Evolutionary conservation across 768 basidiomycete genomes (phyloP).

Genomic region (Agaricus subrufescens): DNA sequence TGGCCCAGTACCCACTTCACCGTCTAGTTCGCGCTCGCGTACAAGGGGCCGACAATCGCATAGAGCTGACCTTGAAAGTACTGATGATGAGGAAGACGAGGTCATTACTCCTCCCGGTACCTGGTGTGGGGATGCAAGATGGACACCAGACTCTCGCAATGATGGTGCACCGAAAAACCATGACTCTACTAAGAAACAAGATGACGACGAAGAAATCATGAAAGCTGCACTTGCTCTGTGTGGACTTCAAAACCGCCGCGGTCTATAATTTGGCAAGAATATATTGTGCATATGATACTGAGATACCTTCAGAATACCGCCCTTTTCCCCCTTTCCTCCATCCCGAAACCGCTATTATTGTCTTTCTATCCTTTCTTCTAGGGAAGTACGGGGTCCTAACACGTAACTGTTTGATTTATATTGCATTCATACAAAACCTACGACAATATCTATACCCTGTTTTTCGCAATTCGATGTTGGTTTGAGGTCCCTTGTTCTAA

Average conservation of each 20-base stretch:
- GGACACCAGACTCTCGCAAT: slow-evolving; percentile 23
- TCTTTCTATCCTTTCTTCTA: background rate
- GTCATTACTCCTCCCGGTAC: slow-evolving; percentile 61
- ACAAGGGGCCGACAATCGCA: slow-evolving; percentile 10
- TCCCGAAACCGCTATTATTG: background rate
- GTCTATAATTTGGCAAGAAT: background rate
- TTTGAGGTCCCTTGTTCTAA: background rate
- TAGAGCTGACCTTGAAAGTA: slow-evolving; percentile 34
- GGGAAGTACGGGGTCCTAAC: background rate
- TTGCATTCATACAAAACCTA: background rate
- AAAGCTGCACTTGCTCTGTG: slow-evolving; percentile 65
- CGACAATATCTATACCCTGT: slow-evolving; percentile 5
- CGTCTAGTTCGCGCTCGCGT: slow-evolving; percentile 8
- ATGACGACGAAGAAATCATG: slow-evolving; percentile 64
- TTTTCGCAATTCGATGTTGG: slow-evolving; percentile 4
- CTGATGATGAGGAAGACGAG: slow-evolving; percentile 64
- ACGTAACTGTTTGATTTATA: slow-evolving; percentile 1
- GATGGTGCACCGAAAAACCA: slow-evolving; percentile 12
- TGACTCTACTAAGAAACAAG: slow-evolving; percentile 5
- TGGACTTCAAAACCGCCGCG: slow-evolving; percentile 38
- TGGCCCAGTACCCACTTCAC: slow-evolving; percentile 5
- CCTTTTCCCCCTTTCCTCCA: background rate
- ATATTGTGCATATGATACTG: slow-evolving; percentile 3
- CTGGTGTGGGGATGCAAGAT: slow-evolving; percentile 35
- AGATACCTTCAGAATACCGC: slow-evolving; percentile 7